Percentiles rank a stretch among this genome's conserved stretches.
phyloP scores from a whole-genome alignment of 148 eudicot species.

The Spergularia marina region DNA sequence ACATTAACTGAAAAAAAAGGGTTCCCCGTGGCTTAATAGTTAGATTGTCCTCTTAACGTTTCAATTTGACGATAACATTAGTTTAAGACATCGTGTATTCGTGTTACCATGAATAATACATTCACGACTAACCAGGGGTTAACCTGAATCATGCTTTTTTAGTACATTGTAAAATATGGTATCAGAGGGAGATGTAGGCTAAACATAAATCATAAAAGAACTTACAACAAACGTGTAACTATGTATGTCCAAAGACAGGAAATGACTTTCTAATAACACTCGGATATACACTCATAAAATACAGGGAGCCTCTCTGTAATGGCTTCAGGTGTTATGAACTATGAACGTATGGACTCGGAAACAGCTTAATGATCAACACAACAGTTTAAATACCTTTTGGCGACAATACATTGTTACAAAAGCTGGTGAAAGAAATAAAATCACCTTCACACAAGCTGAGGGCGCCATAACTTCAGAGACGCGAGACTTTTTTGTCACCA shows the following conservation, averaged over 20 bases:
- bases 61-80: too few relatives aligned
- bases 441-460: conserved; percentile 19
- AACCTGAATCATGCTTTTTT: too few relatives aligned
- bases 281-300: conserved; percentile 22
- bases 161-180: neutral
- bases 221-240: conserved; percentile 11
- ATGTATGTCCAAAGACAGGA: neutral
- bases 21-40: too few relatives aligned
- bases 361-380: conserved; percentile 24
- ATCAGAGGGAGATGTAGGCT: neutral
- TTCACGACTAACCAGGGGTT: too few relatives aligned
- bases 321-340: conserved; percentile 7
- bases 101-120: too few relatives aligned
- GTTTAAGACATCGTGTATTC: too few relatives aligned
- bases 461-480: neutral
- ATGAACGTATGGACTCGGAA: conserved; percentile 14
- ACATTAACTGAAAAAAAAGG: too few relatives aligned
- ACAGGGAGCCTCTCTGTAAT: conserved; percentile 14
- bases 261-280: conserved; percentile 4
- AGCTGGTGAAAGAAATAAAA: conserved; percentile 25
- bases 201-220: neutral
- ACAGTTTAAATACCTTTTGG: conserved; percentile 12
- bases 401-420: conserved; percentile 27
- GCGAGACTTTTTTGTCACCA: conserved; percentile 46
- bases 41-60: too few relatives aligned